Conservation (phyloP, 2,329 filamentous ascomycete genomes). For the Periglandula ipomoeae region DNA sequence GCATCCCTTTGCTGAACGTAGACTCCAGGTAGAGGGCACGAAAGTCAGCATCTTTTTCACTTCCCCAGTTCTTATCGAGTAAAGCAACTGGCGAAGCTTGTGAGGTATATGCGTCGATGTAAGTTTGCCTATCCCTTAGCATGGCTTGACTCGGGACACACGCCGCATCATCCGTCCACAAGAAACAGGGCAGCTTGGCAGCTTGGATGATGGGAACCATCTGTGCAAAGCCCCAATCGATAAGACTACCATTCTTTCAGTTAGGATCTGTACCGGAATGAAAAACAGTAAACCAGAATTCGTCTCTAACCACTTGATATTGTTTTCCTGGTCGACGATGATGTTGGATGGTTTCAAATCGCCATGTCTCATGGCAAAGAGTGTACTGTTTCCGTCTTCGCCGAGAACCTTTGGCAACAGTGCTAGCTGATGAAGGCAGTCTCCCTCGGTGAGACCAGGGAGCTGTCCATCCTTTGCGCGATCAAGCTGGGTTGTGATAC, state of each 20-base stretch:
- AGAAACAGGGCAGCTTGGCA: neutral
- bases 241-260: neutral
- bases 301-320: no score
- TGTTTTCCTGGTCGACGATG: neutral
- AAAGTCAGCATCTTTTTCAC: neutral
- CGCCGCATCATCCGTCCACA: neutral
- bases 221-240: neutral
- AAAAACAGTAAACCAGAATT: neutral
- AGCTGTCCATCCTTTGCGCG: neutral
- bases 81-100: neutral
- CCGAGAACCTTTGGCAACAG: neutral
- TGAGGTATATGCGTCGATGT: neutral
- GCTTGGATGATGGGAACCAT: neutral
- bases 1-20: conserved; percentile 25
- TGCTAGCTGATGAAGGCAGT: neutral
- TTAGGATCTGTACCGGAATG: neutral
- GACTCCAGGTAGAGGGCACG: conserved; percentile 3
- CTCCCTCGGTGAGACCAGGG: neutral
- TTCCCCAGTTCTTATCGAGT: neutral
- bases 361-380: conserved; percentile 3
- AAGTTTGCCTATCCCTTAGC: neutral
- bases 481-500: neutral
- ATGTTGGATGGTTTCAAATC: conserved; percentile 5
- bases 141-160: neutral
- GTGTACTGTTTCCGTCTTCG: neutral